Evolutionary conservation across 257 asterid species (phyloP), one percentile per base, ranked within the genome.

Genomic region (Ehretia macrophylla): DNA sequence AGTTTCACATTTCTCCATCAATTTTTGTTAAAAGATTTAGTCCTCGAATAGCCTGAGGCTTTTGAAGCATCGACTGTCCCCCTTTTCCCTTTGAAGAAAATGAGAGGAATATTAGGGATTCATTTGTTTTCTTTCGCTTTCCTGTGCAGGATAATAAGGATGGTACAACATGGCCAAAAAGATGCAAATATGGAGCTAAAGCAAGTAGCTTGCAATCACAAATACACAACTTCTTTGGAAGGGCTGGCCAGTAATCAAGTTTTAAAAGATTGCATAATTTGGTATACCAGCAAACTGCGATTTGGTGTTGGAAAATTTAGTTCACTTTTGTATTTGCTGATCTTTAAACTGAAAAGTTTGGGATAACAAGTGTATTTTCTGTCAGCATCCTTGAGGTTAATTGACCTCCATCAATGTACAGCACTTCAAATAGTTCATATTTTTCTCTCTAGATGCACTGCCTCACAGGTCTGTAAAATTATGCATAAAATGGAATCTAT

Each of bases 221-320:
- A 83, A 83, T 89, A 19, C 95, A 93, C 16, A 95, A 90, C 69
- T 93, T 93, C 75, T 93, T 93, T 59, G 85, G 74, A 62, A 86
- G 60, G 78, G 67, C 83, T 53, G 74, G 77, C n/a, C 60, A 71
- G 57, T 76, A 79, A 55, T 21, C 17, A 38, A 62, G 44, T 18
- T 13, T 18, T 47, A 35, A 37, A 17, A 18, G 8, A 9, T 56
- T 50, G 40, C 1, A 32, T 8, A 20, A 38, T 35, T 32, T 49
- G 52, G 51, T n/a, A 49, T 49, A 38, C 5, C 10, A 0, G 14
- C 32, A 51, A 8, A 42, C 3, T 27, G n/a, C n/a, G n/a, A n/a
- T n/a, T 44, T 52, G 20, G 35, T 27, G 6, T 27, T 27, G 35
- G 35, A 27, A 27, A 27, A 27, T 27, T 27, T 27, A 27, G 35